These are phyloP conservation scores for Colletotrichum viniferum DNA, from an alignment of 2,329 filamentous ascomycete genomes.

Conservation along the genomic window DNA sequence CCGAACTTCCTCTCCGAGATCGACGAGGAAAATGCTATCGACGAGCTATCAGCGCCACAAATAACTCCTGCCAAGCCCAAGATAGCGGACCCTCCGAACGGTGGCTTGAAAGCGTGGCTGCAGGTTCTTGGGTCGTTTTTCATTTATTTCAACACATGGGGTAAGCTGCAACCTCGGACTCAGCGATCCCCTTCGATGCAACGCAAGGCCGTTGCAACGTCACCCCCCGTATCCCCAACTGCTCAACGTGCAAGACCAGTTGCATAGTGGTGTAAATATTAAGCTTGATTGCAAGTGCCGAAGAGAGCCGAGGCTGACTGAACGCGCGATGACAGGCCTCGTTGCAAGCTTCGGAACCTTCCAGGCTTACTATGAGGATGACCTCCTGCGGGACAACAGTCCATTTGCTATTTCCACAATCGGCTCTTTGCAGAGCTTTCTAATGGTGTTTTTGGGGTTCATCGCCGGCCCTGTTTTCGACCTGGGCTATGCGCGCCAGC, in stretches of 20 bases:
- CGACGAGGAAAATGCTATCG: conserved; percentile 7
- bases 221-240: not conserved
- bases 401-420: conserved; percentile 44
- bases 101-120: conserved; percentile 46
- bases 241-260: not conserved
- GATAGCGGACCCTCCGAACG: conserved; percentile 22
- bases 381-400: conserved; percentile 19
- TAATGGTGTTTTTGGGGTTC: conserved; percentile 46
- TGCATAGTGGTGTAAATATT: not conserved
- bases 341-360: conserved; percentile 54
- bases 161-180: not conserved
- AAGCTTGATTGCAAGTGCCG: not conserved
- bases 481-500: conserved; percentile 45
- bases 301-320: not conserved
- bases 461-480: conserved; percentile 52
- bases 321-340: conserved; percentile 32
- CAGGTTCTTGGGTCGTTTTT: conserved; percentile 52
- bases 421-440: conserved; percentile 49
- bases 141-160: conserved; percentile 51
- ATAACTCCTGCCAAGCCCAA: not conserved
- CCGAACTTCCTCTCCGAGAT: not conserved
- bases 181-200: not conserved
- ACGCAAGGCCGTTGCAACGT: not conserved
- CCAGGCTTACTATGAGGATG: conserved; percentile 54
- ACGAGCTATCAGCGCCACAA: not conserved